Evolutionary conservation across 371 early-diverging fungal species (phyloP).

Genomic region (Rhizopus arrhizus): DNA sequence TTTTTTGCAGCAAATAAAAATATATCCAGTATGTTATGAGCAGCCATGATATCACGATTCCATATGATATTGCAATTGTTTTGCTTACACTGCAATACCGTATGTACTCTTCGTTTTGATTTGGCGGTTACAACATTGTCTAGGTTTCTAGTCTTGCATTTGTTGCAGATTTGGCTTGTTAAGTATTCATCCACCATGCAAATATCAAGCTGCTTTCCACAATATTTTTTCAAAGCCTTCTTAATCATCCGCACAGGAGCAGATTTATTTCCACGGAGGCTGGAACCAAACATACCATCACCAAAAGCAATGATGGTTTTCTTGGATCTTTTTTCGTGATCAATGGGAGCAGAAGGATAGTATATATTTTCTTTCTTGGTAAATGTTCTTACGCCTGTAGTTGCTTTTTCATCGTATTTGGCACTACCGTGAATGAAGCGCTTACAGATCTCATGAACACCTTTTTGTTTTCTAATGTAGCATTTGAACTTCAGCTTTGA

Average conservation of each 20-base stretch:
- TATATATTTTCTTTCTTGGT: not conserved
- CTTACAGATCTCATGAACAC: not conserved
- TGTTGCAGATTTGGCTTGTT: not conserved
- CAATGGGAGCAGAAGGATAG: not conserved
- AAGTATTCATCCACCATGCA: not conserved
- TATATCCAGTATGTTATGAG: not conserved
- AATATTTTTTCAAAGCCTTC: not conserved
- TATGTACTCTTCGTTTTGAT: constrained; percentile 3
- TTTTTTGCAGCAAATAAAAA: constrained; percentile 1
- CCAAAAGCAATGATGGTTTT: constrained; percentile 3
- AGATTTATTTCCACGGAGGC: not conserved
- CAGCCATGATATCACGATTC: constrained; percentile 11
- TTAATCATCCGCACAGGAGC: not conserved
- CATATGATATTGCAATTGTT: constrained; percentile 7
- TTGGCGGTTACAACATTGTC: not conserved
- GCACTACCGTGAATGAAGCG: not conserved
- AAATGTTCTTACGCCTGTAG: not conserved
- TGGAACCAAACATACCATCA: not conserved
- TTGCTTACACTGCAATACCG: not conserved
- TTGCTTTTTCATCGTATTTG: not conserved
- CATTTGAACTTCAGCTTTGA: not conserved
- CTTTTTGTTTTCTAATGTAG: not conserved
- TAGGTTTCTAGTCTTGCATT: not conserved
- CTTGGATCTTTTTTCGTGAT: no score
- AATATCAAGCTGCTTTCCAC: no score